phyloP scores from a whole-genome alignment of 805 yeast species.

The Sugiyamaella marilandica region DNA sequence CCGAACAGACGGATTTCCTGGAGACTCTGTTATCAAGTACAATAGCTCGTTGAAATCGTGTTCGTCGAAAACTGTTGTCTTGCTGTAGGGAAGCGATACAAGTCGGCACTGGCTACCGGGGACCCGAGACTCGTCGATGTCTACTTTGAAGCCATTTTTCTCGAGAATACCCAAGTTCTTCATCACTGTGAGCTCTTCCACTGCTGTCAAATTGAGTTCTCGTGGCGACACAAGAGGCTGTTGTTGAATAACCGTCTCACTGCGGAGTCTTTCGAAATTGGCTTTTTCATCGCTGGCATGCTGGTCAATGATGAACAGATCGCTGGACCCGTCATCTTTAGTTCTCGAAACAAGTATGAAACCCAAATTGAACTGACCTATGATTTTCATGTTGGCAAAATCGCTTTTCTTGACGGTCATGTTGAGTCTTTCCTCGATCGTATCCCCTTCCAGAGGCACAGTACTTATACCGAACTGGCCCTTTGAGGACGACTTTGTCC shows the following conservation, averaged over 20 bases:
- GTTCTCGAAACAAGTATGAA: conserved; percentile 68
- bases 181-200: conserved; percentile 70
- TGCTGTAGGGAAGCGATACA: conserved; percentile 63
- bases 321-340: conserved; percentile 31
- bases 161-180: conserved; percentile 56
- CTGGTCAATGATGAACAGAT: conserved; percentile 87
- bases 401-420: conserved; percentile 66
- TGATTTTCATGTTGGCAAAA: conserved; percentile 65
- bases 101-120: conserved; percentile 58
- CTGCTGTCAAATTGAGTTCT: conserved; percentile 57
- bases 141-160: conserved; percentile 72
- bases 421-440: conserved; percentile 55
- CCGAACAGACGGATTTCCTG: conserved; percentile 42
- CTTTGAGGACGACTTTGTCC: not conserved
- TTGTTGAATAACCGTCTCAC: conserved; percentile 50
- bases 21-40: conserved; percentile 55
- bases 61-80: conserved; percentile 57
- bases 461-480: conserved; percentile 4
- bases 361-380: conserved; percentile 96
- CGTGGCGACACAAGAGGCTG: conserved; percentile 67
- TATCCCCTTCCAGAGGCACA: conserved; percentile 23
- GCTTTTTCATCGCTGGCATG: conserved; percentile 97
- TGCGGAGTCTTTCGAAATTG: conserved; percentile 72
- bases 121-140: conserved; percentile 43
- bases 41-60: conserved; percentile 73